Conservation (phyloP, 345 rosid genomes). For the Populus deltoides region DNA sequence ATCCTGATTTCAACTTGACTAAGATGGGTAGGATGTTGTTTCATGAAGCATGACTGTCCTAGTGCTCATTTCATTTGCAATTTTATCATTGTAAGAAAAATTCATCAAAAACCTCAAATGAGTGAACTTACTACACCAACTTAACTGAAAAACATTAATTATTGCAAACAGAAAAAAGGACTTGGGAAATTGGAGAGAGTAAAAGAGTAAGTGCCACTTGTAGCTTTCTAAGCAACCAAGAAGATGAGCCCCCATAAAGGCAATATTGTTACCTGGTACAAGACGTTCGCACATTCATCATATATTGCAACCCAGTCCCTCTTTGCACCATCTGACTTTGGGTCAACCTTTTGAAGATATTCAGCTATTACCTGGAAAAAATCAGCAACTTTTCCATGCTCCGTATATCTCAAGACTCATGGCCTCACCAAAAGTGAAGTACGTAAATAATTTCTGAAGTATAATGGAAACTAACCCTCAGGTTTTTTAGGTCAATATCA, state of each 20-base stretch:
- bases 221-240: background rate
- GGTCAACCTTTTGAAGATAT: slow-evolving; percentile 95
- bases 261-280: slow-evolving; percentile 61
- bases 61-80: background rate
- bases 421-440: background rate
- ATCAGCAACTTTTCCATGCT: background rate
- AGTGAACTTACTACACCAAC: background rate
- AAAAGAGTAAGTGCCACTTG: background rate
- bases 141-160: background rate
- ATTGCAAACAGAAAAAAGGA: background rate
- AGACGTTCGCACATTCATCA: slow-evolving; percentile 93
- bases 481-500: slow-evolving; percentile 91
- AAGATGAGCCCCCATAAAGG: slow-evolving; percentile 13
- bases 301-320: slow-evolving; percentile 99
- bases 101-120: slow-evolving; percentile 10
- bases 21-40: background rate
- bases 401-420: slow-evolving; percentile 13
- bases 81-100: background rate
- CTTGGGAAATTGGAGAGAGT: background rate
- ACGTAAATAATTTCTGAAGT: background rate
- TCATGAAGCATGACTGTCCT: background rate
- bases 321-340: slow-evolving; percentile 99
- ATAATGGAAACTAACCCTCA: slow-evolving; percentile 62
- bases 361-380: slow-evolving; percentile 80
- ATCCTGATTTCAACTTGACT: background rate